Evolutionary conservation across 2,329 filamentous ascomycete genomes (phyloP), one percentile per base, ranked within the genome.

Genomic region (Stachybotrys echinatus): DNA sequence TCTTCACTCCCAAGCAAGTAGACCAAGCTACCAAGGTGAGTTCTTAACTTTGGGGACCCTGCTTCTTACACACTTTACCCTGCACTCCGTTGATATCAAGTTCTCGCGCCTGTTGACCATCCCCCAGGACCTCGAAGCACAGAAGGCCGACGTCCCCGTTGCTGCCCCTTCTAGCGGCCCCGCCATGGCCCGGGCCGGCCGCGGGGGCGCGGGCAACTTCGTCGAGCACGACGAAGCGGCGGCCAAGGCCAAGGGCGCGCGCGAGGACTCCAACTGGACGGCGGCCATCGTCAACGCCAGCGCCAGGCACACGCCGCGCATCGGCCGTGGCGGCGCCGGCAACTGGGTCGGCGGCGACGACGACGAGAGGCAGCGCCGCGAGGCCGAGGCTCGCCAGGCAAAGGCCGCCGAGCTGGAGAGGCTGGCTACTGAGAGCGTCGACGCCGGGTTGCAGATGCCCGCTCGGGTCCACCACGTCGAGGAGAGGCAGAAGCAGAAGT

Each of bases 181-280:
- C 74, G 42, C 42, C 12, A 34, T 46, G 23, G 75, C 65, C 57
- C 67, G 72, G 38, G 68, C 66, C 34, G 83, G 83, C 48, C 77
- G 83, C 51, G 83, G 83, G 55, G 83, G 83, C 19, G 80, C 81
- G 1, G 83, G 83, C 37, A 86, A 86, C 69, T 82, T 76, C 59
- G 62, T 74, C 48, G 71, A 74, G 48, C 38, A 56, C 68, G 18
- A 57, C 64, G 42, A 58, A 61, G 62, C 37, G 57, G 65, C 5
- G 60, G 59, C 43, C 65, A 67, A 55, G 61, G 65, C 27, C 65
- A 67, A 55, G 61, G 65, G 10, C 50, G 61, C 64, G 48, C 44
- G 27, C n/a, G 63, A 66, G 48, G 65, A 65, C 52, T 65, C 62
- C 3, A 62, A 60, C 53, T 64, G 61, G 56, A 65, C 60, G 37